These are phyloP conservation scores for Alternaria gansuensis DNA, from an alignment of 2,329 filamentous ascomycete species.

Conservation along the genomic window DNA sequence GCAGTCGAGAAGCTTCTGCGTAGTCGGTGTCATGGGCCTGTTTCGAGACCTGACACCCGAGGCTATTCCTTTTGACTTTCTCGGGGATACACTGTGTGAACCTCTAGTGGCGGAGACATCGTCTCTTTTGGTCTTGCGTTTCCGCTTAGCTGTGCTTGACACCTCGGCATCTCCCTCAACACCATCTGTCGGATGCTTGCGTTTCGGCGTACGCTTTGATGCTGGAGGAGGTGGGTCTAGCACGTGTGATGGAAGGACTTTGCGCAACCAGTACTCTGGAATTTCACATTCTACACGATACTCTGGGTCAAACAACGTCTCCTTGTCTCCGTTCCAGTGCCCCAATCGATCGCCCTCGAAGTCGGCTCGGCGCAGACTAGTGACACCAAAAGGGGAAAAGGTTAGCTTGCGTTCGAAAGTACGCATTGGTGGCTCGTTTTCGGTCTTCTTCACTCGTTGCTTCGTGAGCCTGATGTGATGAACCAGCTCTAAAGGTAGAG, in stretches of 20 bases:
- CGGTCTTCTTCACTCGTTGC: constrained; percentile 33
- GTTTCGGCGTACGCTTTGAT: constrained; percentile 24
- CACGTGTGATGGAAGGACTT: constrained; percentile 39
- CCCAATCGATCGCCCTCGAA: constrained; percentile 43
- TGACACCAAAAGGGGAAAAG: constrained; percentile 49
- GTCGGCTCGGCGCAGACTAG: constrained; percentile 39
- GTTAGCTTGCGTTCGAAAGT: constrained; percentile 46
- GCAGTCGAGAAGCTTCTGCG: background rate
- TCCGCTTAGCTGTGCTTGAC: constrained; percentile 12
- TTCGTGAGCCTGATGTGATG: constrained; percentile 47
- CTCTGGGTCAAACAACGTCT: constrained; percentile 42
- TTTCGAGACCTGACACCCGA: background rate
- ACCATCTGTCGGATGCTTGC: constrained; percentile 20
- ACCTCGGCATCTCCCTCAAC: background rate
- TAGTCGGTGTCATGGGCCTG: background rate
- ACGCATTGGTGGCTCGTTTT: constrained; percentile 18
- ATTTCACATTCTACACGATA: constrained; percentile 51
- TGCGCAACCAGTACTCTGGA: constrained; percentile 45
- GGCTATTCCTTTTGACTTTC: background rate
- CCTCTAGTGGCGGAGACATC: background rate
- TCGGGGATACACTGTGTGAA: background rate
- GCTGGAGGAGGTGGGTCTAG: constrained; percentile 28
- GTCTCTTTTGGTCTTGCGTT: background rate
- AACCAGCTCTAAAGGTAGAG: constrained; percentile 25
- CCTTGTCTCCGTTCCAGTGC: constrained; percentile 30